Evolutionary conservation across 352 stramenopile species (phyloP).

Genomic region (Vaucheria bursata): DNA sequence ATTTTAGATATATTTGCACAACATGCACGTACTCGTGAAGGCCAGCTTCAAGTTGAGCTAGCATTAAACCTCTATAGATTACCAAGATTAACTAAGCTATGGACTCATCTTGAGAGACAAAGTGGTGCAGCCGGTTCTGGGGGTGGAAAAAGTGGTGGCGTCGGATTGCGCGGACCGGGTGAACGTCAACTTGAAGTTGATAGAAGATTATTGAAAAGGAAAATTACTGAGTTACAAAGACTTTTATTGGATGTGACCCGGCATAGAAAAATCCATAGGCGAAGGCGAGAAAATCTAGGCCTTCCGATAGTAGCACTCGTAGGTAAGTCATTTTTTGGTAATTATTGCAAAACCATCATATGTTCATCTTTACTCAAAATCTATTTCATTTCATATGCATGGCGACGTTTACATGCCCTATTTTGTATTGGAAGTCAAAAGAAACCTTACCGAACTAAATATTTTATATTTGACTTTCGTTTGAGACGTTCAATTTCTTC

Average conservation of each 20-base stretch:
- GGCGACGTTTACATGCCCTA: no score
- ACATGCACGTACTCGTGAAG: constrained; percentile 65
- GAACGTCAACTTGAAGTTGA: constrained; percentile 73
- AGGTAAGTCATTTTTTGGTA: background rate
- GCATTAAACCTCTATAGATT: constrained; percentile 68
- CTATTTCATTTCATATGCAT: background rate
- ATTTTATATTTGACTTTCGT: no score
- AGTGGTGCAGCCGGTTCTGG: constrained; percentile 12
- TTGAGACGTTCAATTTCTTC: no score
- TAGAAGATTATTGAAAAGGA: constrained; percentile 58
- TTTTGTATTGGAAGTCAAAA: no score
- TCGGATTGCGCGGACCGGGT: constrained; percentile 59
- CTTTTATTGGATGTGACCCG: constrained; percentile 65
- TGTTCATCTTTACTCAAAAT: constrained; percentile 30
- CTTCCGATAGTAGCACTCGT: constrained; percentile 47
- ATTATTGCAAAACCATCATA: constrained; percentile 46
- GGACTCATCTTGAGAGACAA: constrained; percentile 72
- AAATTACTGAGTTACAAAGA: constrained; percentile 63
- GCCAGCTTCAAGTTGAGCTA: constrained; percentile 65
- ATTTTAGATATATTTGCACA: constrained; percentile 77
- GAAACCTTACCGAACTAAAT: no score
- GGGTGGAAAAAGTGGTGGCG: constrained; percentile 24
- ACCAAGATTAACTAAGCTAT: constrained; percentile 67
- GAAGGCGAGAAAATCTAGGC: constrained; percentile 43
- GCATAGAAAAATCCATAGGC: constrained; percentile 59